Percentiles rank a stretch among this genome's conserved stretches.
Conservation (phyloP, 306 rosid genomes). For the Pterocarpus santalinus region DNA sequence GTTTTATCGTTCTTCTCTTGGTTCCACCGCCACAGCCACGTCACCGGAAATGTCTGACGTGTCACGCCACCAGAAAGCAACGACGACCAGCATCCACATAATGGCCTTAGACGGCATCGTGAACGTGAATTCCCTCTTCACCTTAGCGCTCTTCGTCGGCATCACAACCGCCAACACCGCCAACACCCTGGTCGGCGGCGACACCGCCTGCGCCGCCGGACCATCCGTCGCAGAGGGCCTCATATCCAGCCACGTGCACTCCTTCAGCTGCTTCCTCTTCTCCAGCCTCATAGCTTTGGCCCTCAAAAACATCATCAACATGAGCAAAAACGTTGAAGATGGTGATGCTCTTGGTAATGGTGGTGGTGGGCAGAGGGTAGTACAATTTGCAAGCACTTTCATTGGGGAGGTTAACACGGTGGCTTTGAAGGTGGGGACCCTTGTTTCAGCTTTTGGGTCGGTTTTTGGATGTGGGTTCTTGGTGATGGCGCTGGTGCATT, state of each 20-base stretch:
- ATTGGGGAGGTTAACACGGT: slow-evolving; percentile 54
- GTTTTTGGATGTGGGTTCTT: slow-evolving; percentile 85
- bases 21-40: not conserved
- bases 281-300: slow-evolving; percentile 88
- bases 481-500: slow-evolving; percentile 78
- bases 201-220: slow-evolving; percentile 57
- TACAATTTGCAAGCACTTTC: slow-evolving; percentile 39
- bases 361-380: not conserved
- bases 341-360: not conserved
- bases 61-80: slow-evolving; percentile 46
- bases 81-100: slow-evolving; percentile 73
- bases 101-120: slow-evolving; percentile 90
- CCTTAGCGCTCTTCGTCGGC: slow-evolving; percentile 86
- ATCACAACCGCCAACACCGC: slow-evolving; percentile 58
- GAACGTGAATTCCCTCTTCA: slow-evolving; percentile 88
- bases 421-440: slow-evolving; percentile 67
- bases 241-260: slow-evolving; percentile 74
- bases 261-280: slow-evolving; percentile 95
- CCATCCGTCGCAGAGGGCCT: slow-evolving; percentile 59
- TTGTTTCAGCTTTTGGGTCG: slow-evolving; percentile 77
- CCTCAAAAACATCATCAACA: slow-evolving; percentile 74
- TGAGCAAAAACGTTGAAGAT: slow-evolving; percentile 24
- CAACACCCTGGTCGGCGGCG: slow-evolving; percentile 52
- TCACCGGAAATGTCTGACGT: slow-evolving; percentile 57
- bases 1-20: not conserved